Evolutionary conservation across 1,139 yeast species (phyloP), one percentile per base, ranked within the genome.

Genomic region (Blastobotrys petasosporus): DNA sequence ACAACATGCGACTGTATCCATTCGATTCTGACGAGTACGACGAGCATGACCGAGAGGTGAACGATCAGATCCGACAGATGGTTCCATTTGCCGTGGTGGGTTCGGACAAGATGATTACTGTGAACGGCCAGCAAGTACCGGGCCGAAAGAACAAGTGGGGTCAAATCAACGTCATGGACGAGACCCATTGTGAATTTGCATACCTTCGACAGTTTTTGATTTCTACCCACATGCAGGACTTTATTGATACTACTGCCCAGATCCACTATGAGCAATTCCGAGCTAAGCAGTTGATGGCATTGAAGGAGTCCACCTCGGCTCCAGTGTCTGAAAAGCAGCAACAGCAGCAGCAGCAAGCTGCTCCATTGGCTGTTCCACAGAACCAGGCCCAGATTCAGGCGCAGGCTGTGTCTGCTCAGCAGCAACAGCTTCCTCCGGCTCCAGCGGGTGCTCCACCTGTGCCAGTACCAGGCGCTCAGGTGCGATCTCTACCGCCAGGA

Each of bases 141-240:
- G 97, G 96, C 41, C 82, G 98, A 71, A 81, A 84, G 68, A 87
- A 94, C 49, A 80, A 84, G 63, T 92, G 97, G 96, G 97, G 97
- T 39, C 82, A 87, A 55, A 84, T 90, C 65, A 66, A 69, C 51
- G 65, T 92, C 49, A 97, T 90, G 68, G 96, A 92, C 67, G 90
- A 87, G 49, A 79, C 81, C 51, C 97, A 92, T 67, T 88, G 97
- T 69, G 98, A 92, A 70, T 92, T 92, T 73, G 85, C 87, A 42
- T 87, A 86, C 60, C 78, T 92, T 63, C 79, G 97, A 68, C 95
- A 88, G 66, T 92, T 92, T 67, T 77, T 92, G 64, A 86, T 95
- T 46, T 81, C 97, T 70, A 90, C 97, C 28, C 97, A 92, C 66
- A 75, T 92, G 61, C 97, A 88, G 68, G 98, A 92, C 66, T 79